Evolutionary conservation across 2,329 filamentous ascomycete genomes (phyloP).

Genomic region (Chalaropsis thielavioides): DNA sequence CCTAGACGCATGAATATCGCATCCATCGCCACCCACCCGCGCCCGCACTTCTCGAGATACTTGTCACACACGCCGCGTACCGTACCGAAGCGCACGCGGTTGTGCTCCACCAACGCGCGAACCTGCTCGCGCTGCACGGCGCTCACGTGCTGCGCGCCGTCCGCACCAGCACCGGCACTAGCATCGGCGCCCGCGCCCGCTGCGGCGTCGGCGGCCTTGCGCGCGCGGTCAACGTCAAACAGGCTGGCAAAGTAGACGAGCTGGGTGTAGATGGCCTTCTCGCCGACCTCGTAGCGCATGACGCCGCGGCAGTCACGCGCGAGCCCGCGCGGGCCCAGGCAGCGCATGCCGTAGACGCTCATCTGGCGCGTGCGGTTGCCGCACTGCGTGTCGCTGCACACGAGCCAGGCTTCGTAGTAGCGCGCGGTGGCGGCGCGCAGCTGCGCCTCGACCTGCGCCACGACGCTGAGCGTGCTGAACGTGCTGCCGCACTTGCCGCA

Average conservation of each 20-base stretch:
- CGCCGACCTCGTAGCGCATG: conserved; percentile 77
- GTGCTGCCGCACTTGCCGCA: conserved; percentile 55
- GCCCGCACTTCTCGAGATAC: conserved; percentile 78
- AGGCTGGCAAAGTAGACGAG: conserved; percentile 71
- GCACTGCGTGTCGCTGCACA: conserved; percentile 81
- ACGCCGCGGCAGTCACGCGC: conserved; percentile 70
- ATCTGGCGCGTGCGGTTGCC: conserved; percentile 79
- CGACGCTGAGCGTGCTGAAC: conserved; percentile 57
- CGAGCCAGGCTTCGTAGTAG: conserved; percentile 87
- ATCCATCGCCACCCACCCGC: conserved; percentile 92
- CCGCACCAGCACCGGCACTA: conserved; percentile 12
- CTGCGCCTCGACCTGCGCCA: conserved; percentile 76
- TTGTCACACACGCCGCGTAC: conserved; percentile 63
- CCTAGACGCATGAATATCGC: conserved; percentile 60
- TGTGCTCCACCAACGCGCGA: conserved; percentile 61
- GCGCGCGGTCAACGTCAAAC: conserved; percentile 81
- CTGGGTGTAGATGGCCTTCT: conserved; percentile 91
- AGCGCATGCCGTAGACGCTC: conserved; percentile 80
- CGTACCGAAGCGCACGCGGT: conserved; percentile 62
- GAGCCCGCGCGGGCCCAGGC: conserved; percentile 72
- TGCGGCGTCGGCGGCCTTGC: conserved; percentile 33
- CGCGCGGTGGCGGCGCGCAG: conserved; percentile 62
- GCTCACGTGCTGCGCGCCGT: conserved; percentile 25
- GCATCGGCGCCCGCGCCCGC: conserved; percentile 20
- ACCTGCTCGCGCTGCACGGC: conserved; percentile 50